A percentile compares a stretch with the other conserved stretches of the same genome.
phyloP scores from a whole-genome alignment of 108 stramenopile species.

The Bacterosira constricta region DNA sequence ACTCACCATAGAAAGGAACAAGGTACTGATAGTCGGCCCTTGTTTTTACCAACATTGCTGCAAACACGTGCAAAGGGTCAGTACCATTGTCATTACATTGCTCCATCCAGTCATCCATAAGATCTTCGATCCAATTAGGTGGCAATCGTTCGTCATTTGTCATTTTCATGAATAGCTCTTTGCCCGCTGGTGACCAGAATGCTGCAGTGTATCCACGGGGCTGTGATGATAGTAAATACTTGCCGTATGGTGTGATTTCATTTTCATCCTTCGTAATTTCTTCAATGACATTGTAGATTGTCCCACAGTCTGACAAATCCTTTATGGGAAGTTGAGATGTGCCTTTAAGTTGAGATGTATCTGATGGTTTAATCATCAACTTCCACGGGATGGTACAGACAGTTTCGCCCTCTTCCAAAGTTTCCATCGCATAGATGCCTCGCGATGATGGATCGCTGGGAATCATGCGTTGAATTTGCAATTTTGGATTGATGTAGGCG shows the following conservation, averaged over 20 bases:
- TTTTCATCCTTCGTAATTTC: slow-evolving; percentile 47
- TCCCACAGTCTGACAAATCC: slow-evolving; percentile 25
- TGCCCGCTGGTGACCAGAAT: slow-evolving; percentile 52
- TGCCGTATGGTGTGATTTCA: slow-evolving; percentile 54
- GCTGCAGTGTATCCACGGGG: slow-evolving; percentile 25
- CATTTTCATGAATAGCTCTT: slow-evolving; percentile 46
- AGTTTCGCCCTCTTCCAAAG: slow-evolving; percentile 39
- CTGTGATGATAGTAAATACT: slow-evolving; percentile 44
- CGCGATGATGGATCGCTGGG: slow-evolving; percentile 34
- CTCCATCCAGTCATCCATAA: slow-evolving; percentile 28
- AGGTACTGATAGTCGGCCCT: slow-evolving; percentile 65
- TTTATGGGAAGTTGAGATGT: too few species aligned
- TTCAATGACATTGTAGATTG: slow-evolving; percentile 27
- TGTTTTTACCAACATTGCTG: slow-evolving; percentile 51
- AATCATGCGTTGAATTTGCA: slow-evolving; percentile 21
- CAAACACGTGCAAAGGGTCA: slow-evolving; percentile 28
- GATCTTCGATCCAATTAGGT: slow-evolving; percentile 11
- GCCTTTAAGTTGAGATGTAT: background rate
- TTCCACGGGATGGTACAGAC: slow-evolving; percentile 47
- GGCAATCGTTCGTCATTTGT: slow-evolving; percentile 19
- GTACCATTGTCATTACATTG: slow-evolving; percentile 31
- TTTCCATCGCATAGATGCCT: slow-evolving; percentile 52
- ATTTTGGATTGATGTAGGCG: slow-evolving; percentile 27
- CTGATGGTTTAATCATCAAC: slow-evolving; percentile 25
- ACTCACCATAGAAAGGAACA: slow-evolving; percentile 67